Evolutionary conservation across 176 grass and related monocot genomes (phyloP).

Genomic region (Lolium perenne): DNA sequence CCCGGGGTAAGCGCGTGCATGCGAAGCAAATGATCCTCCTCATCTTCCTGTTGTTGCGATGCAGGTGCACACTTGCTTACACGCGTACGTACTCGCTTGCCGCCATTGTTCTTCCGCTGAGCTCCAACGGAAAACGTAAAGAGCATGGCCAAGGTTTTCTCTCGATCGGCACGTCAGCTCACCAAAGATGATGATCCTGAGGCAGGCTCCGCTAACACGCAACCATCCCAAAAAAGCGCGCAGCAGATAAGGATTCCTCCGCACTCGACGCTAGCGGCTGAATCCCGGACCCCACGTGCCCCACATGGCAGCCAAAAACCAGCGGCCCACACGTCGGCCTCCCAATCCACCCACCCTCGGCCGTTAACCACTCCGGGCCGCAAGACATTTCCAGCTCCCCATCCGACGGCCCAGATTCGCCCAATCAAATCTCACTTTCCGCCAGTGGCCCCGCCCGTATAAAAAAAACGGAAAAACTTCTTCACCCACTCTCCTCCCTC

Average conservation of each 20-base stretch:
- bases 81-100: not conserved
- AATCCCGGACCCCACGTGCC: slow-evolving; percentile 44
- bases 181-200: slow-evolving; percentile 8
- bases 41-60: not conserved
- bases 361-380: slow-evolving; percentile 68
- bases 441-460: slow-evolving; percentile 37
- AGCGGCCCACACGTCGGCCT: slow-evolving; percentile 50
- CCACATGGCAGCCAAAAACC: slow-evolving; percentile 50
- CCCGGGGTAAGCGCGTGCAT: not conserved
- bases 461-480: slow-evolving; percentile 34
- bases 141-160: not conserved
- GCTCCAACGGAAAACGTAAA: not conserved
- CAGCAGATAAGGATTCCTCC: slow-evolving; percentile 41
- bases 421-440: slow-evolving; percentile 64
- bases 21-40: not conserved
- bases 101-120: not conserved
- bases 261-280: not conserved
- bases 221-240: slow-evolving; percentile 11
- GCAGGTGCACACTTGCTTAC: too few relatives aligned
- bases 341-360: slow-evolving; percentile 1
- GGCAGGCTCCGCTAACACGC: not conserved
- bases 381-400: not conserved
- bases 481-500: slow-evolving; percentile 46
- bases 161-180: not conserved
- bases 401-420: slow-evolving; percentile 51